These are phyloP conservation scores for Erigeron philadelphicus DNA, from an alignment of 140 eudicot genomes.

Conservation along the genomic window DNA sequence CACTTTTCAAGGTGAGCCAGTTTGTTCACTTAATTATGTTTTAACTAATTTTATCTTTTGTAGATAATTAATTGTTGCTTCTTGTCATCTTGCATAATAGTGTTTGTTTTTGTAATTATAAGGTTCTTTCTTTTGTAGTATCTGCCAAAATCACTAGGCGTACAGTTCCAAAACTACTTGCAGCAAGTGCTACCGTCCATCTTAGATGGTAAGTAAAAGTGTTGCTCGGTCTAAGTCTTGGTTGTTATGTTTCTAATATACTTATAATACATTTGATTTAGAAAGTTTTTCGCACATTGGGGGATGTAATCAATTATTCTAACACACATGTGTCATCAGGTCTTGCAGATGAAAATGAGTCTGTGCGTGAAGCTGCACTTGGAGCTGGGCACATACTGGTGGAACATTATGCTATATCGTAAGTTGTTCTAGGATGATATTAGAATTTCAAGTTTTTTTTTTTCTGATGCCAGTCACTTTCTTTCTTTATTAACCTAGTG, in stretches of 20 bases:
- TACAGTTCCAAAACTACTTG: slow-evolving; percentile 90
- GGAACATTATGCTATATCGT: slow-evolving; percentile 98
- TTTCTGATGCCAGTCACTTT: background rate
- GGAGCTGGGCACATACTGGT: slow-evolving; percentile 97
- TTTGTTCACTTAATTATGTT: background rate
- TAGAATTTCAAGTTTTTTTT: background rate
- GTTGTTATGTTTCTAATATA: background rate
- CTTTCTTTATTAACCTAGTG: background rate
- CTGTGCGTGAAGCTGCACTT: slow-evolving; percentile 97
- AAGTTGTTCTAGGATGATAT: slow-evolving; percentile 18
- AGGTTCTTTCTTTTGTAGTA: slow-evolving; percentile 43
- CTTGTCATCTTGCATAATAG: background rate
- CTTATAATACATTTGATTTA: background rate
- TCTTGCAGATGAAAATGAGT: slow-evolving; percentile 97
- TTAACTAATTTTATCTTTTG: background rate
- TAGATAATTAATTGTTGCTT: slow-evolving; percentile 2
- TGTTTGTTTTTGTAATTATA: slow-evolving; percentile 2
- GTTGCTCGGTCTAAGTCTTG: background rate
- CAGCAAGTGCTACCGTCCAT: slow-evolving; percentile 92
- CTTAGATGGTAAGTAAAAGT: slow-evolving; percentile 56
- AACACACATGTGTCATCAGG: slow-evolving; percentile 40
- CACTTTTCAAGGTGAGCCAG: slow-evolving; percentile 69
- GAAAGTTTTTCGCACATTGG: slow-evolving; percentile 16
- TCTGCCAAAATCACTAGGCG: slow-evolving; percentile 90
- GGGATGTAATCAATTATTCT: background rate